Evolutionary conservation across 1,284 basidiomycete genomes (phyloP), one percentile per base, ranked within the genome.

Genomic region (Cystobasidium slooffiae): DNA sequence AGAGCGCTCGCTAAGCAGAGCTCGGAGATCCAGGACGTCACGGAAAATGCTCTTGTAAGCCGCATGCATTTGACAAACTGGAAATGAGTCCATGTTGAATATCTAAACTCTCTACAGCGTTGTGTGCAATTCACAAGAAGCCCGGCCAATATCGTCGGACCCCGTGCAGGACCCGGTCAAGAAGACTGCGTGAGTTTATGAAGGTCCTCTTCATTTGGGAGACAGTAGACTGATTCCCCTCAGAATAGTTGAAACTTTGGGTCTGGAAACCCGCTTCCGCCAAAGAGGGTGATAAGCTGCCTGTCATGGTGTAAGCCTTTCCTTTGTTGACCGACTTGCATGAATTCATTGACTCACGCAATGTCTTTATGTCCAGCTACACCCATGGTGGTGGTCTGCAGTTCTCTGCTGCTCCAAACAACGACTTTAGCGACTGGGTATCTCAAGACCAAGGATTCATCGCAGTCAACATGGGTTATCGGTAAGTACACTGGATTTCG

Each of bases 401-500:
- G 20, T 76, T 76, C 72, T 69, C 69, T 9, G 63, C 76, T 47
- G 63, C 68, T 1, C 75, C 76, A 5, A 77, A 77, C 76, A 77
- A 77, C 44, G 75, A 77, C 41, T 77, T 77, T 24, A 65, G 63
- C 10, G 76, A 77, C 61, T 76, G 63, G 64, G 76, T 77, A 20
- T 53, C 66, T 0, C 76, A 77, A 47, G 73, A 73, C 53, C 0
- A 55, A 20, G 64, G 63, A 31, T 76, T 77, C 41, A 77, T 77
- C 44, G 76, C 76, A 20, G 75, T 77, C 6, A 77, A 76, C 39
- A 70, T 74, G 22, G 75, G 70, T 43, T 77, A 77, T 52, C 31
- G 66, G 66, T 68, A 41, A 3, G 66, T 53, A 6, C 16, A n/a
- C 31, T 65, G 3, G 41, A 22, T 5, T 16, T 31, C 12, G 41